Conservation (phyloP, 2,329 filamentous ascomycete species). For the Tolypocladium sp. region DNA sequence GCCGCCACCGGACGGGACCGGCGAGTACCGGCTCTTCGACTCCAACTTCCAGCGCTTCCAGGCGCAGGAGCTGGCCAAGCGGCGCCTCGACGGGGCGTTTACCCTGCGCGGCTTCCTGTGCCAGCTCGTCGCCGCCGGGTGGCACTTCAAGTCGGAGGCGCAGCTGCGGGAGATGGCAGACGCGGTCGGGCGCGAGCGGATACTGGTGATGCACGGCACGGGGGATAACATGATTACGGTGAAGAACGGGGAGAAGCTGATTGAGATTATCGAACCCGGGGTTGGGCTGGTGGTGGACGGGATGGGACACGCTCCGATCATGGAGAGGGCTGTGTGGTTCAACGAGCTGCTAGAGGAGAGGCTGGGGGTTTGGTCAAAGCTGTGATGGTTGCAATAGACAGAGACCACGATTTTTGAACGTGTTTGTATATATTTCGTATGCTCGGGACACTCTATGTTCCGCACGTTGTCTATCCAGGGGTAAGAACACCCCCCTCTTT, state of each 20-base stretch:
- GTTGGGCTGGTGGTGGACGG: slow-evolving; percentile 56
- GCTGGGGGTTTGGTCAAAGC: slow-evolving; percentile 41
- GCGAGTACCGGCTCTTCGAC: slow-evolving; percentile 47
- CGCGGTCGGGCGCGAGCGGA: slow-evolving; percentile 60
- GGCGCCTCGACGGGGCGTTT: slow-evolving; percentile 50
- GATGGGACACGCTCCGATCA: slow-evolving; percentile 65
- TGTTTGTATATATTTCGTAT: background rate
- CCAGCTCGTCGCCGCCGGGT: slow-evolving; percentile 69
- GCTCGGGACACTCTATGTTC: background rate
- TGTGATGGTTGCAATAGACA: slow-evolving; percentile 18
- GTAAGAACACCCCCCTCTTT: background rate
- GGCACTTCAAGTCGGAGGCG: slow-evolving; percentile 64
- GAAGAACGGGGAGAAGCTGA: slow-evolving; percentile 59
- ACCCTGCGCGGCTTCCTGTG: slow-evolving; percentile 60
- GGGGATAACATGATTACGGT: slow-evolving; percentile 70
- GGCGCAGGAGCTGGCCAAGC: slow-evolving; percentile 69
- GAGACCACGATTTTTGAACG: background rate
- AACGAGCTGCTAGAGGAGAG: slow-evolving; percentile 51
- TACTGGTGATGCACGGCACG: slow-evolving; percentile 70
- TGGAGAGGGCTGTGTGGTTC: slow-evolving; percentile 64
- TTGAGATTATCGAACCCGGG: slow-evolving; percentile 53
- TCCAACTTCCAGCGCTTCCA: slow-evolving; percentile 77
- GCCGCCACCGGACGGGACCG: slow-evolving; percentile 10
- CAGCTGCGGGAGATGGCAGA: slow-evolving; percentile 60
- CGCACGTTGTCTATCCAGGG: background rate